Base-by-base conservation (phyloP, 495 filamentous ascomycete genomes). In the Terfezia claveryi region DNA sequence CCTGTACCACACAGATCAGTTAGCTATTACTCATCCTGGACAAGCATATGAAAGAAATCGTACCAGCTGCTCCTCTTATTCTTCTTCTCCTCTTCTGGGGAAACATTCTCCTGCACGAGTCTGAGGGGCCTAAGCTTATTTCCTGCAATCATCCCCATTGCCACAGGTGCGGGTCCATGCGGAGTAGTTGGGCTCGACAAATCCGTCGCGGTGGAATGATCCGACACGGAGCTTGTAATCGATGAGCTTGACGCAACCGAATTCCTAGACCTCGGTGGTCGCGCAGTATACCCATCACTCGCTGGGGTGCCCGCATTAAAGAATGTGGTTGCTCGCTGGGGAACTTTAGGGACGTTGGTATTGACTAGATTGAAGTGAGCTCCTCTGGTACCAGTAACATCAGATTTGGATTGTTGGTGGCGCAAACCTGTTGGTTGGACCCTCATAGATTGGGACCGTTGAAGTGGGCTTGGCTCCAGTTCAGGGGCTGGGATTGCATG, bases 121-220 rank as follows among this genome's bases (percentile, higher is more conserved):
- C 89, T 73, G 63, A 98, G 69, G 1, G 91, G 91, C 36, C 91
- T 75, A 52, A 92, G 74, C 62, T 85, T 86, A 59, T 79, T 87
- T 6, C 82, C 82, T 2, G 72, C 72, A 53, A 80, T 78, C 4
- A 74, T 76, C 12, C 60, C 65, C 56, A 68, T 72, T 67, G 83
- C 79, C 41, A 80, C 77, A 68, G 81, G 79, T 17, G 79, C 74
- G 8, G 74, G 74, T 17, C 76, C 65, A 53, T 71, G 75, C 37
- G 74, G 73, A 55, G 74, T 75, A 56, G 70, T 74, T 32, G 66
- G 41, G 78, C 70, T 52, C 74, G 74, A 61, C 72, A 73, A 54
- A 75, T 74, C 51, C 73, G 73, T 61, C 68, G 69, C 16, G 77
- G 73, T 17, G 76, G 73, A 59, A 73, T 78, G 32, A 72, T 73